These are phyloP conservation scores for Vinca major DNA, from an alignment of 305 asterid genomes.

Conservation along the genomic window DNA sequence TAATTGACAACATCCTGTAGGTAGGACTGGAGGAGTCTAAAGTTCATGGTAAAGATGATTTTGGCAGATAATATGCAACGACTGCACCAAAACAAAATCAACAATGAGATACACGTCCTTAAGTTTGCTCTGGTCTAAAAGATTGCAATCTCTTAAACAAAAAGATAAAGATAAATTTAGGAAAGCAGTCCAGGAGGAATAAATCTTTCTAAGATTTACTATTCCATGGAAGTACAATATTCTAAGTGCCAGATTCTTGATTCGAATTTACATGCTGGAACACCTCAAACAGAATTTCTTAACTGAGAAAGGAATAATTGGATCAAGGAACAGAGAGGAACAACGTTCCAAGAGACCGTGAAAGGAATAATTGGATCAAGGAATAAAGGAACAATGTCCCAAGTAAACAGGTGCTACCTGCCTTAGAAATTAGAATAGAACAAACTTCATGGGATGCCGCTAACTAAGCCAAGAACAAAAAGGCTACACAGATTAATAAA, in stretches of 20 bases:
- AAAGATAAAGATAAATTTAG: not conserved
- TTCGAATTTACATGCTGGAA: not conserved
- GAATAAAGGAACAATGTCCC: not conserved
- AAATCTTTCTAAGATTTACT: too few relatives aligned
- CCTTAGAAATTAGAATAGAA: not conserved
- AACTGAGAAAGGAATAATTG: not conserved
- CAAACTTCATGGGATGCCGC: not conserved
- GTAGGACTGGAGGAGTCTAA: not conserved
- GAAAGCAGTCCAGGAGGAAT: too few relatives aligned
- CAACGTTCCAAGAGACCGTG: not conserved
- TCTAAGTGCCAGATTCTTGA: not conserved
- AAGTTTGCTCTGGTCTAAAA: not conserved
- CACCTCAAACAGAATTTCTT: not conserved
- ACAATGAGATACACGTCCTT: not conserved
- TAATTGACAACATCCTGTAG: not conserved
- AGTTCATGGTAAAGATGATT: not conserved
- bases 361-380: not conserved
- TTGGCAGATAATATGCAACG: not conserved
- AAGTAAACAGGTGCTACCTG: not conserved
- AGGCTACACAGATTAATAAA: slow-evolving; percentile 3
- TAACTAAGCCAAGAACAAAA: not conserved
- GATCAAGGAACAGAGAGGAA: not conserved
- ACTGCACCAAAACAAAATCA: not conserved
- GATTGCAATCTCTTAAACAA: not conserved
- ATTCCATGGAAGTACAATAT: not conserved